Percentiles rank a stretch among this genome's conserved stretches.
phyloP scores from a whole-genome alignment of 345 rosid genomes.

The Eucalyptus sp. region DNA sequence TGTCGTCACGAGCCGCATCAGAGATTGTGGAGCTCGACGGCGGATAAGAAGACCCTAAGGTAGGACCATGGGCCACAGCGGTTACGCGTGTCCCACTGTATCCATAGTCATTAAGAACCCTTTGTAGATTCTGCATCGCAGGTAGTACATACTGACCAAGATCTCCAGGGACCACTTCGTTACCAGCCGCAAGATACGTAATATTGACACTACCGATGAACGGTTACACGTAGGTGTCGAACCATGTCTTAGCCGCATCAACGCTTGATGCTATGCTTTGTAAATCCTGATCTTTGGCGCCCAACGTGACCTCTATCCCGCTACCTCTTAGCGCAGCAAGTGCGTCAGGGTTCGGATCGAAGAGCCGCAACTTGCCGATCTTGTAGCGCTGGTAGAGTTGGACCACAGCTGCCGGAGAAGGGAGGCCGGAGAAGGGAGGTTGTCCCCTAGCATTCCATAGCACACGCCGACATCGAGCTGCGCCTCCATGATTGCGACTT shows the following conservation, averaged over 20 bases:
- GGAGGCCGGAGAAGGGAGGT: constrained; percentile 4
- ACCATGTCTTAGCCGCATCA: background rate
- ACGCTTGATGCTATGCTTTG: background rate
- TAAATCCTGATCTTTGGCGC: background rate
- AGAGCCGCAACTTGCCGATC: background rate
- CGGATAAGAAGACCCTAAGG: background rate
- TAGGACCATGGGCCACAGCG: background rate
- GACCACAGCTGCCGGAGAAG: background rate
- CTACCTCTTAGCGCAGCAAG: background rate
- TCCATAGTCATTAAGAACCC: background rate
- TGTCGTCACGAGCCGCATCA: background rate
- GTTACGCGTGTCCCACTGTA: background rate
- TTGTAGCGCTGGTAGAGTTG: background rate
- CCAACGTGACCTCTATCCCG: background rate
- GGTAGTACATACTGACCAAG: background rate
- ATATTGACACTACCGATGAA: background rate
- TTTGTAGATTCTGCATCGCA: background rate
- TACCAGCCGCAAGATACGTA: background rate
- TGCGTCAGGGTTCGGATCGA: background rate
- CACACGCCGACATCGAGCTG: background rate
- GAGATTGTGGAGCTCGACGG: background rate
- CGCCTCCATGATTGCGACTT: background rate
- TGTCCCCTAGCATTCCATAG: background rate
- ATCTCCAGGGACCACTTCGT: background rate
- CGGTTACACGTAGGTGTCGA: background rate